These are phyloP conservation scores for Gynandropsis gynandra DNA, from an alignment of 345 rosid genomes.

Conservation along the genomic window DNA sequence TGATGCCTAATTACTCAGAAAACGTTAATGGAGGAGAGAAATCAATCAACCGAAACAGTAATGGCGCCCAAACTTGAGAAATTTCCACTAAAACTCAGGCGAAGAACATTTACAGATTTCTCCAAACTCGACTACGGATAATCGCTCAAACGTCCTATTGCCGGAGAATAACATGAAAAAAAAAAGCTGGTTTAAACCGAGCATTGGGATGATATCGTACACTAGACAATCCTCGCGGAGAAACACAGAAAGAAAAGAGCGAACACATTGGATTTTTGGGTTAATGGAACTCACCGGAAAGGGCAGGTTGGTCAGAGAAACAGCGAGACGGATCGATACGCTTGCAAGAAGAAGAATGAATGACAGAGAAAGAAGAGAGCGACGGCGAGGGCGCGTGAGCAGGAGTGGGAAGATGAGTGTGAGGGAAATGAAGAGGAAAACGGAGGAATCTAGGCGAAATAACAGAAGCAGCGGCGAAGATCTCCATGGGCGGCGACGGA, in stretches of 20 bases:
- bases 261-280: neutral
- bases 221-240: neutral
- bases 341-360: conserved; percentile 16
- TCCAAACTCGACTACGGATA: no score
- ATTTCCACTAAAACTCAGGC: no score
- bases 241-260: neutral
- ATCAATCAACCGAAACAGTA: neutral
- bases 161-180: no score
- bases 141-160: no score
- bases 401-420: conserved; percentile 2
- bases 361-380: conserved; percentile 10
- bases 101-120: no score
- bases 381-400: neutral
- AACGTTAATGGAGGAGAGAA: neutral
- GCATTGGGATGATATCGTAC: neutral
- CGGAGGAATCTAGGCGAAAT: conserved; percentile 16
- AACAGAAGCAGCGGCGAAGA: conserved; percentile 22
- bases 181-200: no score
- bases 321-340: conserved; percentile 23
- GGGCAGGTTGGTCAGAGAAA: conserved; percentile 26
- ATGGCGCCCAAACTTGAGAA: no score
- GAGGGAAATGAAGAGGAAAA: conserved; percentile 19
- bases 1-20: neutral
- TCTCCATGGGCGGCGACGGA: conserved; percentile 31
- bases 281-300: conserved; percentile 25